Percentiles rank a stretch among this genome's conserved stretches.
phyloP scores from a whole-genome alignment of 2,329 filamentous ascomycete species.

The Nemania bipapillata region DNA sequence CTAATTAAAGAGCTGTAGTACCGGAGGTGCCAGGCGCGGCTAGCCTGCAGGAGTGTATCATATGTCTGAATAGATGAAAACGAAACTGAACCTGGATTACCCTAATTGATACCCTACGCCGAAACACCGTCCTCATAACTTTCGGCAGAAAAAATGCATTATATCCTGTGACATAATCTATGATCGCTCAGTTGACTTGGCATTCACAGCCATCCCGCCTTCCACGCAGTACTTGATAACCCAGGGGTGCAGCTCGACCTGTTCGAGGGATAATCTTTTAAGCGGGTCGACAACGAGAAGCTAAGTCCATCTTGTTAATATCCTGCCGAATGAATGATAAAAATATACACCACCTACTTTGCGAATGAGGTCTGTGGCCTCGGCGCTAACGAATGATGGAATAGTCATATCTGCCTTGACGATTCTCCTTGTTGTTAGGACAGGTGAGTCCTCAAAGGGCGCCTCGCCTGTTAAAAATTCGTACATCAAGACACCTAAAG shows the following conservation, averaged over 20 bases:
- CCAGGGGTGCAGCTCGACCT: constrained; percentile 91
- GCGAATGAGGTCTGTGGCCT: constrained; percentile 91
- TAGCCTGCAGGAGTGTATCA: too few relatives aligned
- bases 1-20: too few relatives aligned
- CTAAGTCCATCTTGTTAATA: too few relatives aligned
- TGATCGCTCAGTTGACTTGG: too few relatives aligned
- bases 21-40: too few relatives aligned
- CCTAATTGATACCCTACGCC: too few relatives aligned
- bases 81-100: too few relatives aligned
- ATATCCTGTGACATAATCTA: too few relatives aligned
- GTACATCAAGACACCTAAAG: constrained; percentile 90
- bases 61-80: too few relatives aligned
- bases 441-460: constrained; percentile 93
- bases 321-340: constrained; percentile 29
- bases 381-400: constrained; percentile 86
- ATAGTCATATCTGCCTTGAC: constrained; percentile 87
- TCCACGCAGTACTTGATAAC: constrained; percentile 96
- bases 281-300: constrained; percentile 90
- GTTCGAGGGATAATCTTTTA: constrained; percentile 87
- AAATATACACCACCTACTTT: constrained; percentile 65
- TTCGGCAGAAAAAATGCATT: too few relatives aligned
- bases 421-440: constrained; percentile 93
- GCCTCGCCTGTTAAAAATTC: constrained; percentile 96
- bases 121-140: too few relatives aligned
- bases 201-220: too few relatives aligned